Base-by-base conservation (phyloP, 305 asterid species). In the Plantago lanceolata region DNA sequence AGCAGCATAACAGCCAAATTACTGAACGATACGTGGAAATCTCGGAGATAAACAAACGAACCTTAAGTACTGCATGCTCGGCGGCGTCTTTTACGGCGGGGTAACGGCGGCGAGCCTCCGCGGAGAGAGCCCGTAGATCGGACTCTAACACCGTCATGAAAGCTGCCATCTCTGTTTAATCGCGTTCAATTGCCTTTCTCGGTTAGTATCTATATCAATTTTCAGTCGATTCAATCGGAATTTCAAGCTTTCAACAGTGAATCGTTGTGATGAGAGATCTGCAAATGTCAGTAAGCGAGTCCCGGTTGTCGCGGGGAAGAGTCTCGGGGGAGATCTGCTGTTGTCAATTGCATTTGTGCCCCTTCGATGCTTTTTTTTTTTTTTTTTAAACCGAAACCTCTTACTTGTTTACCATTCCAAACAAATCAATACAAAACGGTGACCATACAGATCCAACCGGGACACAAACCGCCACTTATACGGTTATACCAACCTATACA, bases 11-110 rank as follows among this genome's bases (percentile, higher is more conserved):
- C 0, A 40, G 45, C 45, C 3, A 40, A 40, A 40, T 37, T 1
- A 8, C 14, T 37, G 14, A 8, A 37, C 7, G 8, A 37, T 4
- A 3, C 19, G 19, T 6, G 11, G 5, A 56, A 54, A 15, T 6
- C 9, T 6, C 9, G n/a, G 20, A 54, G 57, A 63, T 11, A 48
- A 31, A 50, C 37, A 40, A 7, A 40, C 45, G 2, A 40, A 89
- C 99, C 96, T 93, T 93, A 55, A 93, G 61, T 54, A 89, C 89
- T 40, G 97, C 99, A 71, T 93, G 97, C 65, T 93, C 99, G 18
- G 99, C 99, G 61, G 96, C 99, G 81, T 93, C 99, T 75, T 93
- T 93, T 71, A 93, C 87, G 72, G 94, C 73, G 65, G 99, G 97
- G 63, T 87, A 83, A 64, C 97, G 97, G 73, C 99, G 96, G 76